phyloP scores from a whole-genome alignment of 139 green algal species.

The Nannochloris sp. region DNA sequence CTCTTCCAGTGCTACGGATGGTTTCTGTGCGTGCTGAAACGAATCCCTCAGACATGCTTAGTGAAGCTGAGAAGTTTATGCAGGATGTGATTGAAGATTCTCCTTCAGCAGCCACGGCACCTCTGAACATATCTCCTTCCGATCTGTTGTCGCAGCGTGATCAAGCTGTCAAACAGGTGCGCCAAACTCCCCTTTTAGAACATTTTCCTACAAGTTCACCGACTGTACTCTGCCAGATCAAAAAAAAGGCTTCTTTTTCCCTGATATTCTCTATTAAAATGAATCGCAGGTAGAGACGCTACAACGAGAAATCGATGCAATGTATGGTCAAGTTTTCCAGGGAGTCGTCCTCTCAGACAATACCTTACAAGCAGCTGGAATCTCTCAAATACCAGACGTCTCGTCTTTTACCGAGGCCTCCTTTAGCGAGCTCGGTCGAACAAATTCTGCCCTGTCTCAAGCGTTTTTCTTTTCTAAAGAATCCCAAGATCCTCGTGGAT shows the following conservation, averaged over 20 bases:
- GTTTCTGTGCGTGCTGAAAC: no score
- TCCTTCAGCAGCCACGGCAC: not conserved
- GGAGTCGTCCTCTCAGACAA: not conserved
- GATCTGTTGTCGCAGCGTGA: slow-evolving; percentile 5
- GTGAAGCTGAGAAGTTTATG: slow-evolving; percentile 25
- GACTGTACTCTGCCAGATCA: not conserved
- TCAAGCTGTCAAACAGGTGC: slow-evolving; percentile 11
- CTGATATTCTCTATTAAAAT: not conserved
- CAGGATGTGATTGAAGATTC: slow-evolving; percentile 5
- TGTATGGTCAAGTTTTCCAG: slow-evolving; percentile 42
- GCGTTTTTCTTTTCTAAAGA: slow-evolving; percentile 43
- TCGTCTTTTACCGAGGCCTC: slow-evolving; percentile 27
- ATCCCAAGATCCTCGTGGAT: slow-evolving; percentile 31
- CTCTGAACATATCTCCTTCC: not conserved
- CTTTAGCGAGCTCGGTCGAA: slow-evolving; percentile 34
- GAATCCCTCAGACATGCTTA: no score
- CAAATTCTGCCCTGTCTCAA: slow-evolving; percentile 14
- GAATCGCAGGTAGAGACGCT: slow-evolving; percentile 24
- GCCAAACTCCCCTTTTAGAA: not conserved
- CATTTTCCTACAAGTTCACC: not conserved
- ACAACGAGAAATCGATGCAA: slow-evolving; percentile 30
- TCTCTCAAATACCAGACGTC: not conserved
- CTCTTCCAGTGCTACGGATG: no score
- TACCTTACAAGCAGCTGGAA: not conserved
- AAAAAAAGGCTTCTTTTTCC: not conserved